Evolutionary conservation across 192 early-diverging fungal genomes (phyloP), one percentile per base, ranked within the genome.

Genomic region (Backusella sp.): DNA sequence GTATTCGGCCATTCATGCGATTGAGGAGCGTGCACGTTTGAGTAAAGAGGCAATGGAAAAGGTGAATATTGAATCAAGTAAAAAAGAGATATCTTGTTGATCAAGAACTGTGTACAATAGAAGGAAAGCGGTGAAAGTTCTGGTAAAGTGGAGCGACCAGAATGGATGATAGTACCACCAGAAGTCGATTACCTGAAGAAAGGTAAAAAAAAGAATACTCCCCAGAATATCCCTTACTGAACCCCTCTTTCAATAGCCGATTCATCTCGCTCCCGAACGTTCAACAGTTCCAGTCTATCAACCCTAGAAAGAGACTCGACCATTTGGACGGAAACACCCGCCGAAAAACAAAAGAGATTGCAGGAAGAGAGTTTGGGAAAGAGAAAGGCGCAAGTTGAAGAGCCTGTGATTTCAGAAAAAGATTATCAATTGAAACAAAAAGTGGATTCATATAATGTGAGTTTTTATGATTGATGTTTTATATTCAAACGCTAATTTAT

Each of bases 121-220:
- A 76, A 76, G 42, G 66, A 67, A 30, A 52, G 8, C 6, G 21
- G 14, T 46, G 44, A 39, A 19, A 49, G 19, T 11, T 28, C 23
- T 3, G 67, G 46, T 21, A 81, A 76, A 67, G 49, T 81, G 15
- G 73, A 81, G 36, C 37, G 80, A 42, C 73, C 72, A 19, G 80
- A 81, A 30, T 81, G 80, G 80, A 81, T 81, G 80, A 56, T 81
- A 37, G 41, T 77, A 6, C 80, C 80, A 17, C 80, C 80, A 8
- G 80, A 81, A 52, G 76, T 74, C 0, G 69, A 81, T 32, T 81
- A 77, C 41, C 67, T 81, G 35, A 75, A 74, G n/a, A 65, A 67
- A 21, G 79, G 79, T 80, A 73, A 62, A 68, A 26, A 59, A 1
- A 28, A 7, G n/a, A 21, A 74, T 4, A 39, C 28, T 34, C 3